These are phyloP conservation scores for Fusarium floridanum DNA, from an alignment of 2,329 filamentous ascomycete genomes.

Conservation along the genomic window DNA sequence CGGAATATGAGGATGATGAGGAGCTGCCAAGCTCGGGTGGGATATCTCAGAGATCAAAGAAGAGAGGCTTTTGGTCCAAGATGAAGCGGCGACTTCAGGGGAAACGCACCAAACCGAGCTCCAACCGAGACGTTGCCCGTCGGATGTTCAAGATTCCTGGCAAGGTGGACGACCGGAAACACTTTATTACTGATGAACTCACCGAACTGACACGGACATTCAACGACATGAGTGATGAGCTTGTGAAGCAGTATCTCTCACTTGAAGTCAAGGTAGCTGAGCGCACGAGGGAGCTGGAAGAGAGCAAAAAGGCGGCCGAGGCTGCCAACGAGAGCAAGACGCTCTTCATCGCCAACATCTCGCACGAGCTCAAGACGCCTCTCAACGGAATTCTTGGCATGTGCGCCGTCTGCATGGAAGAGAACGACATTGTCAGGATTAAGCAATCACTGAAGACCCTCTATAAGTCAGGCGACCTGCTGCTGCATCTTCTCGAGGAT, in stretches of 20 bases:
- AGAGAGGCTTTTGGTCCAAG: constrained; percentile 56
- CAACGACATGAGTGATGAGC: constrained; percentile 93
- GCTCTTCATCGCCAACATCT: constrained; percentile 96
- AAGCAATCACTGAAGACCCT: constrained; percentile 88
- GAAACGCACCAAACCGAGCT: constrained; percentile 47
- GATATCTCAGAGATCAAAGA: constrained; percentile 59
- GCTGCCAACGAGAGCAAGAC: constrained; percentile 98
- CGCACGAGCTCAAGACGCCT: constrained; percentile 89
- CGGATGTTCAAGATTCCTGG: constrained; percentile 85
- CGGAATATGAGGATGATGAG: constrained; percentile 59
- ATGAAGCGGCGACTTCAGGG: constrained; percentile 55
- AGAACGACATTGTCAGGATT: constrained; percentile 81
- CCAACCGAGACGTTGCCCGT: constrained; percentile 57
- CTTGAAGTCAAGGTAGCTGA: constrained; percentile 88
- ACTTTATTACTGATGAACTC: constrained; percentile 84
- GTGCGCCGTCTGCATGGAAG: constrained; percentile 93
- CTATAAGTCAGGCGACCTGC: constrained; percentile 79
- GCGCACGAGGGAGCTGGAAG: constrained; percentile 85
- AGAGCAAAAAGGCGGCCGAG: constrained; percentile 92
- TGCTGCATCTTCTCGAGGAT: constrained; percentile 89
- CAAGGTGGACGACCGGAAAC: constrained; percentile 81
- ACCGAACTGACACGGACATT: constrained; percentile 88
- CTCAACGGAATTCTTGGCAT: constrained; percentile 96
- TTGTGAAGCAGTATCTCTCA: constrained; percentile 86
- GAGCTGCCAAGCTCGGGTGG: constrained; percentile 56